Percentiles rank a stretch among this genome's conserved stretches.
These are phyloP conservation scores for Yamadazyma philogaea DNA, from an alignment of 805 yeast species.

Conservation along the genomic window DNA sequence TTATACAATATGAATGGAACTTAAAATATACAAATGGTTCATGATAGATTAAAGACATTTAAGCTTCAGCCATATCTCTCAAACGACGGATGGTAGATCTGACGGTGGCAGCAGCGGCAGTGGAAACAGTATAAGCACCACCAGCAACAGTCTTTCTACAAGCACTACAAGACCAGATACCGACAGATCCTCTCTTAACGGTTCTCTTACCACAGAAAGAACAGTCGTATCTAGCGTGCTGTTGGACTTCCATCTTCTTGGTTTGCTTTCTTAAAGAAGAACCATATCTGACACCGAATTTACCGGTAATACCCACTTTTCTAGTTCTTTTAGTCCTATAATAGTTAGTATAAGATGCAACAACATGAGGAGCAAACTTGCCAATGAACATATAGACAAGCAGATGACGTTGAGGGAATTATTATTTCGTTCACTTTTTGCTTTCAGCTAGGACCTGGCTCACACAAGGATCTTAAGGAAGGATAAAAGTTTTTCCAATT, in stretches of 20 bases:
- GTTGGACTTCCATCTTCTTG: constrained; percentile 98
- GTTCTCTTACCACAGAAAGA: constrained; percentile 99
- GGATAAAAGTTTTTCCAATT: no score
- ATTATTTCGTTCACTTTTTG: no score
- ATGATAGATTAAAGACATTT: constrained; percentile 32
- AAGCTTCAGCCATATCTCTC: constrained; percentile 99
- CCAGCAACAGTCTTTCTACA: constrained; percentile 98
- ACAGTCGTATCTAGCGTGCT: constrained; percentile 98
- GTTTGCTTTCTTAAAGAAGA: constrained; percentile 99
- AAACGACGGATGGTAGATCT: constrained; percentile 99
- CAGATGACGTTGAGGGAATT: no score
- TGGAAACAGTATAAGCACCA: constrained; percentile 99
- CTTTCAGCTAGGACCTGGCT: no score
- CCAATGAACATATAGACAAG: not conserved
- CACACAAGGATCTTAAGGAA: no score
- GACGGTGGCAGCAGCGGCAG: constrained; percentile 99
- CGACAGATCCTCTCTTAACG: constrained; percentile 96
- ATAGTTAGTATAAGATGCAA: constrained; percentile 38
- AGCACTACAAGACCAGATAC: constrained; percentile 97
- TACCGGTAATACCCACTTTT: constrained; percentile 99
- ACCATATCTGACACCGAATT: constrained; percentile 99
- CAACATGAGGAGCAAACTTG: not conserved
- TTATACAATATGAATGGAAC: constrained; percentile 15
- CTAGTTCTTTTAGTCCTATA: constrained; percentile 98
- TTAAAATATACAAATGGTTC: constrained; percentile 22